Evolutionary conservation across 78 protist genomes (phyloP).

Genomic region (Ministeria vibrans): DNA sequence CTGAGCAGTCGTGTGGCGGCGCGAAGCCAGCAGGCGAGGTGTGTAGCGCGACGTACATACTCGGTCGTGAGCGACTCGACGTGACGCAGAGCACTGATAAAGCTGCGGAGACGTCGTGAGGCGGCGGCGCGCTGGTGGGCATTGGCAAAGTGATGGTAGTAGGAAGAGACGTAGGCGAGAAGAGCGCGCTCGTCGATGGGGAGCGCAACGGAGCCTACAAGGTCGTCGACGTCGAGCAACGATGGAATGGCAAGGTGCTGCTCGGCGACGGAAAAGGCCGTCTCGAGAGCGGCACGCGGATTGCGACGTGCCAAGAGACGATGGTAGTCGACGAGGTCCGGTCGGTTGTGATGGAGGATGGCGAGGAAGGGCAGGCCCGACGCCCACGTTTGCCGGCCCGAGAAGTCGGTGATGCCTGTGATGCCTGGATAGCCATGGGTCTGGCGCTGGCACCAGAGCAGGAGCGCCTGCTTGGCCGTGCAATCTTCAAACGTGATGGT

Average conservation of each 20-base stretch:
- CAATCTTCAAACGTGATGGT: background rate
- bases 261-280: slow-evolving; percentile 33
- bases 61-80: too few relatives aligned
- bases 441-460: background rate
- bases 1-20: too few relatives aligned
- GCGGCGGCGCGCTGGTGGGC: too few relatives aligned
- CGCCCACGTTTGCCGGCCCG: background rate
- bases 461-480: background rate
- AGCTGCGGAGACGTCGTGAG: too few relatives aligned
- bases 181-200: slow-evolving; percentile 42
- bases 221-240: slow-evolving; percentile 10
- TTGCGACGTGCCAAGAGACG: background rate
- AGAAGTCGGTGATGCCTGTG: background rate
- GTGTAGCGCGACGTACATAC: too few relatives aligned
- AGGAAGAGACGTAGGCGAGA: slow-evolving; percentile 34
- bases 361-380: background rate
- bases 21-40: too few relatives aligned
- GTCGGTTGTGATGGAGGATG: background rate
- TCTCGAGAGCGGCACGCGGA: background rate
- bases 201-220: slow-evolving; percentile 25
- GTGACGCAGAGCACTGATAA: too few relatives aligned
- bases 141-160: too few relatives aligned
- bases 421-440: background rate
- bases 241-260: background rate
- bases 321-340: background rate